Base-by-base conservation (phyloP, 495 filamentous ascomycete species). In the Podospora appendiculata region DNA sequence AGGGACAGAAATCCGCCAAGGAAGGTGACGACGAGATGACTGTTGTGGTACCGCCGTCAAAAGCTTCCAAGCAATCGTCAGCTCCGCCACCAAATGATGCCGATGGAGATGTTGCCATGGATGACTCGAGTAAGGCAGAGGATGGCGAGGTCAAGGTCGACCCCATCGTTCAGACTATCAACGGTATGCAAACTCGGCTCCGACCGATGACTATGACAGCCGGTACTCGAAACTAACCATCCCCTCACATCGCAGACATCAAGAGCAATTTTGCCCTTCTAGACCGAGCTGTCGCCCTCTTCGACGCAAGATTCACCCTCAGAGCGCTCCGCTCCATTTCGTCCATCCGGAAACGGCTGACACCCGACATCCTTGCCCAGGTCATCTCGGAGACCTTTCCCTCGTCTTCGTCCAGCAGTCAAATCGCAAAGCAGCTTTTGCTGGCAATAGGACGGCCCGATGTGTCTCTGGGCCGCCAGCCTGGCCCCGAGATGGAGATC, bases 261-360 rank as follows among this genome's bases (percentile, higher is more conserved):
- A 91, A 90, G 73, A 81, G 78, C 77, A 96, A 95, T 71, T 96
- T 95, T 64, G 78, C 79, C 48, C 80, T 96, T 32, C 80, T 98
- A 54, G 90, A 96, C 58, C 87, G 89, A 63, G 93, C 93, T 56
- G 91, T 97, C 53, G 73, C 85, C 55, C 81, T 95, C 60, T 98
- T 97, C 65, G 93, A 98, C 74, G 81, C 90, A 47, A 85, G 93
- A 72, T 98, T 95, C 71, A 87, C 90, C 45, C 84, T 98, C 51
- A 80, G 94, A 57, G 93, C 93, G 51, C 80, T 98, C 50, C 87
- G 93, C 48, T 95, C 90, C 52, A 94, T 96, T 72, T 95, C 93
- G 39, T 90, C 89, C 52, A 83, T 97, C 69, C 89, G 93, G 65
- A 96, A 96, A 75, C 78, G 87, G 53, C 80, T 96, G 60, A 87